Conservation (phyloP, 225 moss, liverwort and hornwort genomes). For the Pseudisothecium myosuroides region DNA sequence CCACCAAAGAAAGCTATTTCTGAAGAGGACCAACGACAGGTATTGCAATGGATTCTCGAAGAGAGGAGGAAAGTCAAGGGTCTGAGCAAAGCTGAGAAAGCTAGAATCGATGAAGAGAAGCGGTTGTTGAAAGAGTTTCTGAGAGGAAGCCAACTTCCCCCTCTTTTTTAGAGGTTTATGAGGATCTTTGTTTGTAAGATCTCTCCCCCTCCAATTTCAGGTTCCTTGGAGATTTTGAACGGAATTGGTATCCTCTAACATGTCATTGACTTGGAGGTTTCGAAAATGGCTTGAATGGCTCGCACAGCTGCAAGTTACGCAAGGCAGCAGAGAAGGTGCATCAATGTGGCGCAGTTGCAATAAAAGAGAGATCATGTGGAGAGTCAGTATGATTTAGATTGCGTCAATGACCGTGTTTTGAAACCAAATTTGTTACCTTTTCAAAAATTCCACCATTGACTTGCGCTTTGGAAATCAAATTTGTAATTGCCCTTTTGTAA, state of each 20-base stretch:
- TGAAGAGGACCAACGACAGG: conserved; percentile 38
- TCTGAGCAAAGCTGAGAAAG: conserved; percentile 25
- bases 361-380: neutral
- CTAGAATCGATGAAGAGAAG: conserved; percentile 30
- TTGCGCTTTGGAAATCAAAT: neutral
- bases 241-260: neutral
- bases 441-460: neutral
- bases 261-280: neutral
- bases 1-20: conserved; percentile 3
- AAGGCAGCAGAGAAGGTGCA: neutral
- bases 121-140: conserved; percentile 26
- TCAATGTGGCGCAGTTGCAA: neutral
- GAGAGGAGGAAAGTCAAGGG: conserved; percentile 41
- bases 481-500: neutral
- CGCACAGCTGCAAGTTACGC: neutral
- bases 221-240: neutral
- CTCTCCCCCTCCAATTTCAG: neutral
- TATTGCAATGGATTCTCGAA: conserved; percentile 36
- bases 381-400: neutral
- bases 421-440: neutral
- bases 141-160: conserved; percentile 1
- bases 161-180: conserved; percentile 1
- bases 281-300: neutral
- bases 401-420: neutral
- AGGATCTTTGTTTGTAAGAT: neutral